phyloP scores from a whole-genome alignment of 1,284 basidiomycete species.

The Malassezia cuniculi region DNA sequence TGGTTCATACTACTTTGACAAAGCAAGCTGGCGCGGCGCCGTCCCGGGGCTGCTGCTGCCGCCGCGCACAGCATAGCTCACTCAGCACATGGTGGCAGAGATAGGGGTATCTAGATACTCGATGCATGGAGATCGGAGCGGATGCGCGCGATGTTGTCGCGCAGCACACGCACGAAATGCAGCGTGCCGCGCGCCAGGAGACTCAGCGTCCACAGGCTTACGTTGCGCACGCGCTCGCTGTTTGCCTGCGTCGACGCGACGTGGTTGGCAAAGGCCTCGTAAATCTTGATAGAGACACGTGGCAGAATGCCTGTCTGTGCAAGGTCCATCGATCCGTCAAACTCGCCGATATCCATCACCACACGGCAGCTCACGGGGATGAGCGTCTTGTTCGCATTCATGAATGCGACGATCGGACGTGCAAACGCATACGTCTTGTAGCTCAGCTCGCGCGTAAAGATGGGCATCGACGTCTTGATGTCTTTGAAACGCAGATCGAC shows the following conservation, averaged over 20 bases:
- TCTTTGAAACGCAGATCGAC: conserved; percentile 91
- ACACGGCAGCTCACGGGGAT: conserved; percentile 32
- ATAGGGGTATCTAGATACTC: conserved; percentile 11
- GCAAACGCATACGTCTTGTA: conserved; percentile 90
- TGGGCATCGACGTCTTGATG: conserved; percentile 82
- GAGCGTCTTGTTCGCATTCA: conserved; percentile 48
- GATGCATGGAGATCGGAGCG: not conserved
- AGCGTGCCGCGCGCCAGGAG: conserved; percentile 21
- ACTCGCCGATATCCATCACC: conserved; percentile 42
- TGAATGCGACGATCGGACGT: conserved; percentile 92
- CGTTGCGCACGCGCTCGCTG: conserved; percentile 29
- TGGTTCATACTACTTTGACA: conserved; percentile 34
- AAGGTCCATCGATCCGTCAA: conserved; percentile 42
- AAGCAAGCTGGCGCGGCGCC: conserved; percentile 30
- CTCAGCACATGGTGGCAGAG: not conserved
- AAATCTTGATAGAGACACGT: conserved; percentile 38
- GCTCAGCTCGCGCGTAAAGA: conserved; percentile 51
- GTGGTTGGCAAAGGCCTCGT: conserved; percentile 41
- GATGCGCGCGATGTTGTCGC: conserved; percentile 2
- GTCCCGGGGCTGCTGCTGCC: conserved; percentile 17
- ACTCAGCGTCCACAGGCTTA: conserved; percentile 36
- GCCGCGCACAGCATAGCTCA: conserved; percentile 1
- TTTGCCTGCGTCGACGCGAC: conserved; percentile 37
- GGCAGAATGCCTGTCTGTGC: conserved; percentile 41
- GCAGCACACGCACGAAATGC: conserved; percentile 12